Conservation (phyloP, 768 basidiomycete species). For the Lanmaoa pseudosensibilis region DNA sequence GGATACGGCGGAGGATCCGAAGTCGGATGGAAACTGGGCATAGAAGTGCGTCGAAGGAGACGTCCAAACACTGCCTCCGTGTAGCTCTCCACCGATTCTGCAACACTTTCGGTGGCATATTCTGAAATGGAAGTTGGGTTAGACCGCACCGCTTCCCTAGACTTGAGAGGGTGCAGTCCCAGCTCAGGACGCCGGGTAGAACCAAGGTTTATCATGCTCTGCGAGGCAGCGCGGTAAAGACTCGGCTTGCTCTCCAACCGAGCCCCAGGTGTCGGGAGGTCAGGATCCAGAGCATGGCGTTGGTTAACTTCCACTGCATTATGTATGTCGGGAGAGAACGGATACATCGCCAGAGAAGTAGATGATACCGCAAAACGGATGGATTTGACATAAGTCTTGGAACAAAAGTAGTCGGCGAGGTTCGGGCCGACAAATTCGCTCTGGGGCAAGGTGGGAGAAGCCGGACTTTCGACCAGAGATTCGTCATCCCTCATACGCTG, state of each 20-base stretch:
- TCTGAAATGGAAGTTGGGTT: constrained; percentile 15
- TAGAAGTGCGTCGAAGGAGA: constrained; percentile 60
- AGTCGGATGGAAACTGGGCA: constrained; percentile 64
- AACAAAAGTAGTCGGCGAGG: constrained; percentile 1
- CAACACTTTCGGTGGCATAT: constrained; percentile 5
- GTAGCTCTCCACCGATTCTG: constrained; percentile 22
- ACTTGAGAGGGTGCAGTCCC: constrained; percentile 17
- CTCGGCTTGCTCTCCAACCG: constrained; percentile 35
- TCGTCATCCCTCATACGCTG: constrained; percentile 4
- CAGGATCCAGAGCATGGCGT: constrained; percentile 1
- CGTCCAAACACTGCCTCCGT: constrained; percentile 37
- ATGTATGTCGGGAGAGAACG: constrained; percentile 21
- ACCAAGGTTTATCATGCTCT: constrained; percentile 61
- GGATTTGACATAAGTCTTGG: constrained; percentile 10
- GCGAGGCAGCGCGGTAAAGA: constrained; percentile 60
- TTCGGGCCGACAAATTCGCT: neutral
- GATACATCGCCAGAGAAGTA: constrained; percentile 10
- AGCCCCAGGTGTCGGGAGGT: constrained; percentile 4
- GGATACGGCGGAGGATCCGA: constrained; percentile 72
- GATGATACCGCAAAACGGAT: constrained; percentile 4
- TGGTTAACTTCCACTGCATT: neutral
- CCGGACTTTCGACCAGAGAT: neutral
- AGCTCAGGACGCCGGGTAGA: constrained; percentile 32
- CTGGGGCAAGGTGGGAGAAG: constrained; percentile 1
- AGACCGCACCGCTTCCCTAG: constrained; percentile 14